Base-by-base conservation (phyloP, 495 filamentous ascomycete genomes). In the Annulohypoxylon maeteangense region DNA sequence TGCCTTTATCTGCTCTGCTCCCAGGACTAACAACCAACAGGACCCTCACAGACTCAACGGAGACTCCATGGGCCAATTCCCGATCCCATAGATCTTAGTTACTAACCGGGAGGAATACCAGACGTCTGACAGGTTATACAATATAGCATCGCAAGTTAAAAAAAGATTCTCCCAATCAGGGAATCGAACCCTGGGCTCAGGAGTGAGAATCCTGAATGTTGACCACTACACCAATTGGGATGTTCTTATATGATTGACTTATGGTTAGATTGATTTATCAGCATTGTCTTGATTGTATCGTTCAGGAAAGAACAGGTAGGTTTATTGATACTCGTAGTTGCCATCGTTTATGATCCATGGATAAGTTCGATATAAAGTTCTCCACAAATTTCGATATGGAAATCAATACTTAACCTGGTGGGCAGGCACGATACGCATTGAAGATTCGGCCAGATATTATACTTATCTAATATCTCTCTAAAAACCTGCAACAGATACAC, bases 151-250 rank as follows among this genome's bases (percentile, higher is more conserved):
- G n/a, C n/a, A n/a, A n/a, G n/a, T n/a, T n/a, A n/a, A n/a, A 44
- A 44, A 44, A 44, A 7, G 11, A 44, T 4, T 18, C 54, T 78
- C 76, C 76, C 63, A 75, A 73, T 75, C 76, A 71, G 76, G 76
- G 76, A 78, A 76, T 78, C 74, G 76, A 78, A 78, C 76, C 76
- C 76, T 71, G 76, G 71, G 76, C 76, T 27, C 65, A 48, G 42
- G 70, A 73, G 55, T 65, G 70, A 73, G 70, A 73, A 73, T 73
- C 70, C 32, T 40, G 55, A 44, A 73, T 73, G 70, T 73, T 73
- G 57, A 12, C 70, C 70, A 68, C 70, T 73, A 73, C 70, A 73
- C 70, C 70, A 73, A 68, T 62, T 65, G 48, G 70, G 70, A 73
- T 51, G 14, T 32, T 12, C 8, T 14, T 57, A 25, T 3, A 25